Conservation (phyloP, 768 basidiomycete genomes). For the Cystobasidiopsis lactophilus region DNA sequence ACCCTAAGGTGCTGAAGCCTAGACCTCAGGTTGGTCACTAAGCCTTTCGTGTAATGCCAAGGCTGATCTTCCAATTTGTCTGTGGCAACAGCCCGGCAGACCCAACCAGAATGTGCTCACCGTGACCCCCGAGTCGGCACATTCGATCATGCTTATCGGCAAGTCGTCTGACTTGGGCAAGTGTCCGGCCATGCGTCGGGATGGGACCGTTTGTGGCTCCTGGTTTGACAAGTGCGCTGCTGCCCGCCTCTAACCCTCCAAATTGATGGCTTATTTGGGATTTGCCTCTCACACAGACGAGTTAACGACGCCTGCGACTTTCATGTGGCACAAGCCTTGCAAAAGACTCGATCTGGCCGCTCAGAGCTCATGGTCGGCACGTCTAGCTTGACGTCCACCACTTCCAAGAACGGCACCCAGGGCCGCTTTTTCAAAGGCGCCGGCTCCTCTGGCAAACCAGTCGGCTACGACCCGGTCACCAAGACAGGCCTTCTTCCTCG, state of each 20-base stretch:
- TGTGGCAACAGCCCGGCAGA: neutral
- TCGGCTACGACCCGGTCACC: constrained; percentile 4
- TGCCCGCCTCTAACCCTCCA: neutral
- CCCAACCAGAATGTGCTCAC: constrained; percentile 63
- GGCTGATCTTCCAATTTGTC: neutral
- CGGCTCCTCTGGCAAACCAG: too few relatives aligned
- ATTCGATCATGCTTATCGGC: constrained; percentile 64
- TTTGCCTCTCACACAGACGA: too few relatives aligned
- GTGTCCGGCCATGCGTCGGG: constrained; percentile 53
- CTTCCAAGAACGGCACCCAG: neutral
- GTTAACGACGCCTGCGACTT: constrained; percentile 69
- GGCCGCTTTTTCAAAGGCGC: neutral
- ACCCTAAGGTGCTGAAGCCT: constrained; percentile 67
- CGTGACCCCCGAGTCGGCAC: constrained; percentile 59
- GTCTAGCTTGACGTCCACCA: neutral
- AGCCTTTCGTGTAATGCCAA: neutral
- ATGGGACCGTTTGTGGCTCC: constrained; percentile 56
- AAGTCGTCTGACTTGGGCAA: constrained; percentile 66
- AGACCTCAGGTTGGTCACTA: constrained; percentile 39
- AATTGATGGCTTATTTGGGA: neutral
- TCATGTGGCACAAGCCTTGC: constrained; percentile 63
- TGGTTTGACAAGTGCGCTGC: constrained; percentile 50
- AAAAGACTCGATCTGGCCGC: constrained; percentile 46
- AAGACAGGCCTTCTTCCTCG: constrained; percentile 7
- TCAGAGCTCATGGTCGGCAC: constrained; percentile 37